A percentile compares a stretch with the other conserved stretches of the same genome.
Conservation (phyloP, 345 rosid species). For the Luvunga scandens region DNA sequence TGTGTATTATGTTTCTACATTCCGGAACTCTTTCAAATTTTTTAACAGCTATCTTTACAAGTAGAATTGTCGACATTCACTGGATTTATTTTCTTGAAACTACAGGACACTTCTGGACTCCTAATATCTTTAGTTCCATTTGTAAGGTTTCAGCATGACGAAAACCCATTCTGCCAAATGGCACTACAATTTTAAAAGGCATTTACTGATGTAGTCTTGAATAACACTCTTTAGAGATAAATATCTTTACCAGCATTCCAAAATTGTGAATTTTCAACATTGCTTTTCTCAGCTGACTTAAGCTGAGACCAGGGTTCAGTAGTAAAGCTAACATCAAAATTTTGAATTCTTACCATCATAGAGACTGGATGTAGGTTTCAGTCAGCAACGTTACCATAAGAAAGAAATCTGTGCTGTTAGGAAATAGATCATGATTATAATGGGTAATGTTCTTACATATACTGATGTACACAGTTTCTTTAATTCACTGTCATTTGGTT, state of each 20-base stretch:
- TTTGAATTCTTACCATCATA: not conserved
- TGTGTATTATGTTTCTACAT: not conserved
- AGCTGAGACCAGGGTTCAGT: constrained; percentile 3
- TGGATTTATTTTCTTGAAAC: not conserved
- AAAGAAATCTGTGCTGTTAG: not conserved
- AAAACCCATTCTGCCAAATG: not conserved
- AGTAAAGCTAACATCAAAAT: not conserved
- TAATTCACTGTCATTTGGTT: not conserved
- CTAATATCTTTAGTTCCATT: not conserved
- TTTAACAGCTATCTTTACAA: not conserved
- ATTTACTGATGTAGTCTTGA: not conserved
- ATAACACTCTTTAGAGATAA: not conserved
- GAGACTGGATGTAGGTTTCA: not conserved
- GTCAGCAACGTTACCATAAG: not conserved
- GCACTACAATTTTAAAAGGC: not conserved
- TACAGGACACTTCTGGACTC: not conserved
- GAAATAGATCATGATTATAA: not conserved
- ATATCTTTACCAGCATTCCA: not conserved
- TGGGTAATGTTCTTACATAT: not conserved
- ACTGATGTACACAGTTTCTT: not conserved
- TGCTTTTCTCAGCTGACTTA: not conserved
- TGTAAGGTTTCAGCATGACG: not conserved
- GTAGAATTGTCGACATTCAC: not conserved
- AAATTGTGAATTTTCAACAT: not conserved
- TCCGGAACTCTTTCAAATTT: not conserved